Conservation (phyloP, 495 filamentous ascomycete genomes). For the Penicillium lagena region DNA sequence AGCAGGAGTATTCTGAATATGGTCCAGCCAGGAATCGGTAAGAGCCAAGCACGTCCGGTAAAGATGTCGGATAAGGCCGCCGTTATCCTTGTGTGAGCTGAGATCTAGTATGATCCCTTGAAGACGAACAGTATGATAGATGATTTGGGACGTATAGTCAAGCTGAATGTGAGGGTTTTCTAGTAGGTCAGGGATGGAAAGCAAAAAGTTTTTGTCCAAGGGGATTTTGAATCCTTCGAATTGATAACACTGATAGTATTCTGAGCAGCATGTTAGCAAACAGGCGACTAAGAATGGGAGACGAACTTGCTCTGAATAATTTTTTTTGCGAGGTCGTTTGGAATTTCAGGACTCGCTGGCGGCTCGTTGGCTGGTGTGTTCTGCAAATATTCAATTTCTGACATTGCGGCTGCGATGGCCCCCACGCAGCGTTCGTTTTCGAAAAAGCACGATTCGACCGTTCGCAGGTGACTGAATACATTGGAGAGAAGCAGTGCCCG, state of each 20-base stretch:
- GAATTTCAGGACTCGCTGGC: background rate
- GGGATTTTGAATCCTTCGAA: conserved; percentile 14
- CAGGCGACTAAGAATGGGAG: background rate
- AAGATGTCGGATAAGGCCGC: conserved; percentile 2
- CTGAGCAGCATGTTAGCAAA: background rate
- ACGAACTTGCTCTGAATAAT: no score
- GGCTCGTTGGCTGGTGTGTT: background rate
- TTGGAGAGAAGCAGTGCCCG: conserved; percentile 4
- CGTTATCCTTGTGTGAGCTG: background rate
- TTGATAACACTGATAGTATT: conserved; percentile 9
- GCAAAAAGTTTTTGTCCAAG: conserved; percentile 8
- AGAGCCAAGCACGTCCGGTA: conserved; percentile 1
- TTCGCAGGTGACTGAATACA: conserved; percentile 10
- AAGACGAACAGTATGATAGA: conserved; percentile 12
- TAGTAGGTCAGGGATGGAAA: conserved; percentile 13
- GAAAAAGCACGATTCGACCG: conserved; percentile 4
- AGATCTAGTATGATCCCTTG: conserved; percentile 6
- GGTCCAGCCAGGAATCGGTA: conserved; percentile 3
- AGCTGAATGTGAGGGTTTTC: conserved; percentile 16
- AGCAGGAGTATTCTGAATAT: conserved; percentile 2
- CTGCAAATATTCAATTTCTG: conserved; percentile 3
- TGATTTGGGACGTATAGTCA: conserved; percentile 9
- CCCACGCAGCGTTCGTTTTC: conserved; percentile 4
- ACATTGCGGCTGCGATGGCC: conserved; percentile 8
- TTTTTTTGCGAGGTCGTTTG: conserved; percentile 2